Conservation (phyloP, 495 filamentous ascomycete genomes). For the Lasiosphaeria miniovina region DNA sequence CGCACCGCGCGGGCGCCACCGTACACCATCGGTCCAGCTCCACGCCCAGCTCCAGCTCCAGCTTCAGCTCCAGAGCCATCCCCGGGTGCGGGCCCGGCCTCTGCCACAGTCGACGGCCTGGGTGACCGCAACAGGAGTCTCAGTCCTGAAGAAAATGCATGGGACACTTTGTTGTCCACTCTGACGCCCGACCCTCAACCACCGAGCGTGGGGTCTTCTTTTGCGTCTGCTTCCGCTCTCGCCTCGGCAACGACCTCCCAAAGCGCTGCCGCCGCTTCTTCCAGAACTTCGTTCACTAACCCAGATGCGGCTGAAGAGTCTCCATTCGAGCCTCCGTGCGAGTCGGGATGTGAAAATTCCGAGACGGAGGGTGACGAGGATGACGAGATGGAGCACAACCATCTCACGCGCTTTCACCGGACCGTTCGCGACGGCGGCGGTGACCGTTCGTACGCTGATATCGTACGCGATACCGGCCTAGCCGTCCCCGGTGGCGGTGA, state of each 20-base stretch:
- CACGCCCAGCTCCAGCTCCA: too few relatives aligned
- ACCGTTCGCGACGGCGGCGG: too few relatives aligned
- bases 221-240: conserved; percentile 54
- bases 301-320: conserved; percentile 32
- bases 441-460: conserved; percentile 35
- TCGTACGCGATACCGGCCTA: conserved; percentile 18
- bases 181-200: conserved; percentile 76
- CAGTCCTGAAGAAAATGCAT: conserved; percentile 69
- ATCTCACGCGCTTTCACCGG: conserved; percentile 18
- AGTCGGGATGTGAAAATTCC: conserved; percentile 36
- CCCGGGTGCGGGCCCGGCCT: not conserved
- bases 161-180: conserved; percentile 77
- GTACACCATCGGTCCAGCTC: too few relatives aligned
- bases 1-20: too few relatives aligned
- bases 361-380: conserved; percentile 38
- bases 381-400: conserved; percentile 29
- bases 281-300: conserved; percentile 35
- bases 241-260: conserved; percentile 43
- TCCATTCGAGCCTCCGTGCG: conserved; percentile 34
- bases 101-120: conserved; percentile 59
- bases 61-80: not conserved
- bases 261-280: conserved; percentile 31
- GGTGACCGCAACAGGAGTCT: conserved; percentile 80
- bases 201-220: conserved; percentile 77
- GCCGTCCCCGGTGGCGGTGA: conserved; percentile 25